Base-by-base conservation (phyloP, 768 basidiomycete species). In the Ramaria sp. region DNA sequence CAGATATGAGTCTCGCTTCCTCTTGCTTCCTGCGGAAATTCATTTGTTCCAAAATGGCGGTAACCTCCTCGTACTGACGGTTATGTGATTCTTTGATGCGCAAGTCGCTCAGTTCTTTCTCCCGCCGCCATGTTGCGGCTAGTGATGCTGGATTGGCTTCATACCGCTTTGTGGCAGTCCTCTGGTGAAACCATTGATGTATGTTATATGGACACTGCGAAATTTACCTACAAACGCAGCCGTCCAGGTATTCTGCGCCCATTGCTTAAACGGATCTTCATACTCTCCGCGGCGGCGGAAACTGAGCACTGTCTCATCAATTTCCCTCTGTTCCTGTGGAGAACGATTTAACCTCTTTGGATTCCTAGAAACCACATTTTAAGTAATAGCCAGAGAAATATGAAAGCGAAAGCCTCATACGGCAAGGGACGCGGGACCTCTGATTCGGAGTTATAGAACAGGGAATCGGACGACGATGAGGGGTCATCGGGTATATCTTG, bases 51-150 rank as follows among this genome's bases (percentile, higher is more conserved):
- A 88, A 67, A 24, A 71, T 62, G 1, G 58, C 63, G 49, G 78
- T 71, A 0, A 86, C 74, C 50, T 81, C 78, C 15, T 68, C 68
- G 52, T 77, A 61, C 60, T 85, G 76, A n/a, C 71, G 69, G 15
- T 72, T 69, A 55, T 82, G 73, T 15, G 68, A 63, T 1, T 62
- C 65, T 20, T 45, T 48, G 43, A 51, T 44, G 39, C 43, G 37
- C 48, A 20, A 48, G 32, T 49, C 32, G 27, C 5, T 71, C 66
- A 8, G 73, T 71, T 15, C 64, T 62, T 37, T 73, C 48, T 56
- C 65, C n/a, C 53, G 53, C 32, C 24, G 41, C 36, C n/a, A 30
- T 34, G 27, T 48, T 41, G 48, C 50, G 20, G 15, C 30, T 25
- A 24, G 24, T 20, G 45, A 58, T 3, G 49, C 52, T 20, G 42